A percentile compares a stretch with the other conserved stretches of the same genome.
Evolutionary conservation across 257 asterid genomes (phyloP).

Genomic region (Catharanthus roseus): DNA sequence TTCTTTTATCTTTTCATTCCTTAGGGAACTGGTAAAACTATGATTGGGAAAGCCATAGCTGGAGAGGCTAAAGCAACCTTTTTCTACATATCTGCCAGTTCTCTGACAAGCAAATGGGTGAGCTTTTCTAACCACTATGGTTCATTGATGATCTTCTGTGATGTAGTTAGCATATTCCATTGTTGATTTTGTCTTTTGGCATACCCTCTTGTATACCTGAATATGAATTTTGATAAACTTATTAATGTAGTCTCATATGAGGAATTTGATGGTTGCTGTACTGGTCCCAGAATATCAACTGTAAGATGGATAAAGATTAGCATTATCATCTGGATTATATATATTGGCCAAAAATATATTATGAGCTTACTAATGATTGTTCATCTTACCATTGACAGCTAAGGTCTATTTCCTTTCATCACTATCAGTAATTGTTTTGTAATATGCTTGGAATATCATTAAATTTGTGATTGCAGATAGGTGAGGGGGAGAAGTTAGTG

Average conservation of each 20-base stretch:
- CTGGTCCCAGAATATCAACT: background rate
- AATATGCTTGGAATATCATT: slow-evolving; percentile 1
- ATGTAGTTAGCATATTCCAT: background rate
- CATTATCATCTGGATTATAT: background rate
- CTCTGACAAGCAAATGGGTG: slow-evolving; percentile 99
- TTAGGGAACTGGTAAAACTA: slow-evolving; percentile 98
- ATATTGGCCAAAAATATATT: background rate
- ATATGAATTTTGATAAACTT: background rate
- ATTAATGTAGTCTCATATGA: background rate
- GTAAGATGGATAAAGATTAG: background rate
- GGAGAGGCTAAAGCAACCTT: slow-evolving; percentile 99
- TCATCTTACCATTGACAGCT: background rate
- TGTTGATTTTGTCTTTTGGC: background rate
- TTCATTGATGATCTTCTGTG: background rate
- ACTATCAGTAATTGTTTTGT: background rate
- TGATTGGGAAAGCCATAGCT: slow-evolving; percentile 99
- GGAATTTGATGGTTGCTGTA: background rate
- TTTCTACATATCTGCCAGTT: slow-evolving; percentile 98
- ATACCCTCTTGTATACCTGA: background rate
- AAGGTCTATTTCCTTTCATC: background rate
- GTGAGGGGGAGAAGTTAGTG: slow-evolving; percentile 98
- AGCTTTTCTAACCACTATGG: slow-evolving; percentile 7
- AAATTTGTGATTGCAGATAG: slow-evolving; percentile 60
- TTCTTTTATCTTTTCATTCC: slow-evolving; percentile 26
- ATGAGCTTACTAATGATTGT: background rate